Evolutionary conservation across 495 filamentous ascomycete species (phyloP).

Genomic region (Oleoguttula mirabilis): DNA sequence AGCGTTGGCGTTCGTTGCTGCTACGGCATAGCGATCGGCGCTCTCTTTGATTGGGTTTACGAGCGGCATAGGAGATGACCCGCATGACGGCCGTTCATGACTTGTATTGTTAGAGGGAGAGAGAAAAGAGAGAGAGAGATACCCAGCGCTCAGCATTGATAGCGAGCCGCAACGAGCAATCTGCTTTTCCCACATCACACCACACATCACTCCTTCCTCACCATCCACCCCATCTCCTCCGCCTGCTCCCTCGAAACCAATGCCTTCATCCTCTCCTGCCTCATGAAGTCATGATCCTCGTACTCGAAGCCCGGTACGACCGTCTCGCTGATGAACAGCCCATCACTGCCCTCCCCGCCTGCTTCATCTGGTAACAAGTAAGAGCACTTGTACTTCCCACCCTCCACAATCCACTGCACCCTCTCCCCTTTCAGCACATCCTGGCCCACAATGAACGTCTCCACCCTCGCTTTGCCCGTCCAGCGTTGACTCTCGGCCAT

Average conservation of each 20-base stretch:
- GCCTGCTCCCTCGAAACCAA: conserved; percentile 38
- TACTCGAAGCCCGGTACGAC: conserved; percentile 57
- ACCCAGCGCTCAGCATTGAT: too few species aligned
- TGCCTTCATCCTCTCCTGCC: conserved; percentile 31
- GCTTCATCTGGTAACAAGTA: conserved; percentile 41
- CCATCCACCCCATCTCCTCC: conserved; percentile 40
- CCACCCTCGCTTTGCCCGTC: conserved; percentile 34
- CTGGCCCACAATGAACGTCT: conserved; percentile 51
- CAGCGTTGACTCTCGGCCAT: conserved; percentile 13
- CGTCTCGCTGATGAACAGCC: conserved; percentile 52
- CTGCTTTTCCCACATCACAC: too few species aligned
- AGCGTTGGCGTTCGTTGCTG: too few species aligned
- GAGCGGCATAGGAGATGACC: too few species aligned
- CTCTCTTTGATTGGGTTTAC: too few species aligned
- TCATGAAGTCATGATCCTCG: conserved; percentile 51
- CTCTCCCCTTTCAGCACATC: conserved; percentile 44
- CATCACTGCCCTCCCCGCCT: conserved; percentile 29
- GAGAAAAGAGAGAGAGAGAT: too few species aligned
- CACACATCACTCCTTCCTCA: conserved; percentile 27
- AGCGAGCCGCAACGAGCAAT: too few species aligned
- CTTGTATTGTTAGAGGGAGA: too few species aligned
- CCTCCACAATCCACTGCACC: conserved; percentile 58
- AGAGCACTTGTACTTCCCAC: conserved; percentile 50
- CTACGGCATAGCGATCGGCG: too few species aligned
- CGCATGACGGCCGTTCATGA: too few species aligned